phyloP scores from a whole-genome alignment of 371 early-diverging fungal genomes.

The Choanephora cucurbitarum region DNA sequence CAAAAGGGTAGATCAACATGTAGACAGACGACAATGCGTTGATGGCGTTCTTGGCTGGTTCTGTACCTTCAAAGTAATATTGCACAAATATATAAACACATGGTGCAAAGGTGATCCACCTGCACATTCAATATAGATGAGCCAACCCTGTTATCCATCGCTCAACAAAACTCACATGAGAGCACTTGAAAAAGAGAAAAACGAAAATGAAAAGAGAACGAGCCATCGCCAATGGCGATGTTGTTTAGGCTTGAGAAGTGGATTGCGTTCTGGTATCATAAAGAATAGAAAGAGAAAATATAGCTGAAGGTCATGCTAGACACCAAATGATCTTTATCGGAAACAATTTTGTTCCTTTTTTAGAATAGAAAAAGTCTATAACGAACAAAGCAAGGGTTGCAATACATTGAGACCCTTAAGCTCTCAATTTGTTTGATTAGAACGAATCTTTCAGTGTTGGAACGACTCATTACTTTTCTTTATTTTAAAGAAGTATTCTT shows the following conservation, averaged over 20 bases:
- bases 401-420: no score
- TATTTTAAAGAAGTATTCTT: no score
- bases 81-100: constrained; percentile 51
- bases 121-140: constrained; percentile 3
- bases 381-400: no score
- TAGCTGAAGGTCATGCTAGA: no score
- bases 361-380: no score
- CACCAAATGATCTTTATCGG: no score
- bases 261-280: constrained; percentile 13
- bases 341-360: no score
- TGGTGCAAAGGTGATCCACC: constrained; percentile 62
- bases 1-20: constrained; percentile 54
- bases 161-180: constrained; percentile 28
- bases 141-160: background rate
- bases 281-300: constrained; percentile 1
- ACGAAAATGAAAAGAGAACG: constrained; percentile 44
- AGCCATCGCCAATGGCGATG: constrained; percentile 40
- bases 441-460: no score
- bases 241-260: constrained; percentile 6
- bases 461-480: no score
- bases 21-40: constrained; percentile 49
- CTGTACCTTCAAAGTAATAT: constrained; percentile 39
- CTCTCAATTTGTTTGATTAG: no score
- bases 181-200: constrained; percentile 47
- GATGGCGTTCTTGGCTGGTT: constrained; percentile 43